These are phyloP conservation scores for Phytophthora cajani DNA, from an alignment of 352 stramenopile genomes.

Conservation along the genomic window DNA sequence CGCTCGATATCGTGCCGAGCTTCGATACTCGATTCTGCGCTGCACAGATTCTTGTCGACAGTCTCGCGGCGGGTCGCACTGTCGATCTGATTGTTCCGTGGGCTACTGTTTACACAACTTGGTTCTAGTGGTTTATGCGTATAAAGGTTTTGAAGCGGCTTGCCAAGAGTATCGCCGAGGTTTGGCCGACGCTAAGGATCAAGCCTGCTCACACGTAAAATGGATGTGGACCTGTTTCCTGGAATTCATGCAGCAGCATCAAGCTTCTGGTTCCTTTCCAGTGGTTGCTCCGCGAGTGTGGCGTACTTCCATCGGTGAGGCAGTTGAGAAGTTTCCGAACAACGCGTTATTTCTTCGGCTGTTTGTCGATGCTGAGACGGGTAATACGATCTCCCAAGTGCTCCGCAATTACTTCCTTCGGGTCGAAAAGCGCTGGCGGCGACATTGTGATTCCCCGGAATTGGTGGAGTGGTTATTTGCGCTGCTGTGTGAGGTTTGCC, in stretches of 20 bases:
- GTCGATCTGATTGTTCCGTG: constrained; percentile 29
- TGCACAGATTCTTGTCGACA: constrained; percentile 24
- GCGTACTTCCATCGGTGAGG: constrained; percentile 45
- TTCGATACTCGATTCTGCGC: constrained; percentile 43
- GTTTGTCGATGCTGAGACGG: constrained; percentile 76
- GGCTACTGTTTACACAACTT: constrained; percentile 74
- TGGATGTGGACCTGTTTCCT: constrained; percentile 58
- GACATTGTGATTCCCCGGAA: constrained; percentile 69
- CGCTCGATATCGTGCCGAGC: constrained; percentile 53
- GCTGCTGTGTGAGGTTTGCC: constrained; percentile 68
- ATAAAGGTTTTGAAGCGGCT: constrained; percentile 57
- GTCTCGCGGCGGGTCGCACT: background rate
- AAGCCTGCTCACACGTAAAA: constrained; percentile 26
- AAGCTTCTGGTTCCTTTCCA: constrained; percentile 38
- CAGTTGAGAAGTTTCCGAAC: constrained; percentile 47
- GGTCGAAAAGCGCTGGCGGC: constrained; percentile 49
- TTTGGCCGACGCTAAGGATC: constrained; percentile 20
- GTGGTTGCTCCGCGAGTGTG: constrained; percentile 59
- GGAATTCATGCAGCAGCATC: constrained; percentile 70
- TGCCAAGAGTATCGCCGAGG: constrained; percentile 49
- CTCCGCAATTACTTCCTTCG: constrained; percentile 67
- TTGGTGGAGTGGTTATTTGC: constrained; percentile 81
- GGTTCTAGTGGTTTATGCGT: constrained; percentile 59
- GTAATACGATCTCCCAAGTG: constrained; percentile 75
- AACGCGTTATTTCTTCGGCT: constrained; percentile 69